A percentile compares a stretch with the other conserved stretches of the same genome.
phyloP scores from a whole-genome alignment of 2,329 filamentous ascomycete genomes.

The Chaetomium olivaceum region DNA sequence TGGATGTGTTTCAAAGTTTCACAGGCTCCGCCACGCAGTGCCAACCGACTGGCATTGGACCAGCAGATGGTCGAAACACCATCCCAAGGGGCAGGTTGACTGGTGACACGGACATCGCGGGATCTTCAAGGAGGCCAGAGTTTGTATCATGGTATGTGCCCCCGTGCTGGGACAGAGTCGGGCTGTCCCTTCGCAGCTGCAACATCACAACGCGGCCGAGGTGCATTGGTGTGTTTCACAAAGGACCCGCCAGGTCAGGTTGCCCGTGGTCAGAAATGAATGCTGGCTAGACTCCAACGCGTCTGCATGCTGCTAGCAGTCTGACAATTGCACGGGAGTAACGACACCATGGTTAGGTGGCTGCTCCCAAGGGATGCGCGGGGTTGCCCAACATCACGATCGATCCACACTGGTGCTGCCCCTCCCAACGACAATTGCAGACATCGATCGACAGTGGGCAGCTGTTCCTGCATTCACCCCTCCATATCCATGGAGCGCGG shows the following conservation, averaged over 20 bases:
- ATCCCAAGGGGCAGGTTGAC: not conserved
- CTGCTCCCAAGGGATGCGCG: not conserved
- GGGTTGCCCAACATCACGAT: not conserved
- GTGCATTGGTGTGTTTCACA: not conserved
- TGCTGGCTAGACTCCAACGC: not conserved
- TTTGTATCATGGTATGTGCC: not conserved
- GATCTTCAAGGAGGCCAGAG: not conserved
- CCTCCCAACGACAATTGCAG: not conserved
- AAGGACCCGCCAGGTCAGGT: not conserved
- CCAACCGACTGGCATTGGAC: constrained; percentile 5
- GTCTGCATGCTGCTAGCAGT: not conserved
- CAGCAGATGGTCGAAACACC: constrained; percentile 10
- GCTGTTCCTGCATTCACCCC: not conserved
- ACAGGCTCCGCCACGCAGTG: not conserved
- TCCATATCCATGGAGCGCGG: not conserved
- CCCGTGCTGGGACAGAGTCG: not conserved
- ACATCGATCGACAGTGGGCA: not conserved
- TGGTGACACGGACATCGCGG: constrained; percentile 15
- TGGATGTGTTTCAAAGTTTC: constrained; percentile 20
- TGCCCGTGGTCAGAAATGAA: not conserved
- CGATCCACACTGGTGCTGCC: not conserved
- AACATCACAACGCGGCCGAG: not conserved
- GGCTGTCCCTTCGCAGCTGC: not conserved
- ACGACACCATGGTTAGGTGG: not conserved
- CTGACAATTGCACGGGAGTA: too few species aligned